Conservation (phyloP, 441 rosid species). For the Erodium texanum region DNA sequence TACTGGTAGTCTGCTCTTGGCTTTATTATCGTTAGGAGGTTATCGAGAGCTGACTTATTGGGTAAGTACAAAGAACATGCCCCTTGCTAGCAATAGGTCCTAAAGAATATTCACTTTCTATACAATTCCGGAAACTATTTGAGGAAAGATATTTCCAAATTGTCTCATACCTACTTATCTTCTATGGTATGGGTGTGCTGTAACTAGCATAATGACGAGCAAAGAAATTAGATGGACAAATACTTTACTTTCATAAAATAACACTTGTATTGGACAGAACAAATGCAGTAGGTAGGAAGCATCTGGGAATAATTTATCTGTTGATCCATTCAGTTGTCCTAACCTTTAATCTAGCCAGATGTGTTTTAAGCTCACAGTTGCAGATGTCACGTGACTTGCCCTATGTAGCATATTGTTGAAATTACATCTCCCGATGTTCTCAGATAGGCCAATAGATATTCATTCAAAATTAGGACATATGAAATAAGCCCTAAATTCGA, state of each 20-base stretch:
- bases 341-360: too few relatives aligned
- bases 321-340: too few relatives aligned
- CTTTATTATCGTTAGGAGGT: neutral
- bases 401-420: neutral
- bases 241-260: too few relatives aligned
- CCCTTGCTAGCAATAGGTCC: neutral
- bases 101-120: neutral
- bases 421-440: neutral
- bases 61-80: neutral
- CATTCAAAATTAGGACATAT: neutral
- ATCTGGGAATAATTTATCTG: too few relatives aligned
- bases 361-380: neutral
- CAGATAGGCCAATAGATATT: neutral
- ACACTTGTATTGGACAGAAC: too few relatives aligned
- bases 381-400: neutral
- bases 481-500: neutral
- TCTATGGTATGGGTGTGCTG: neutral
- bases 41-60: neutral
- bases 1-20: neutral
- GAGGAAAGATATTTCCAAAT: neutral
- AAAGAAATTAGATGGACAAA: too few relatives aligned
- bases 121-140: neutral
- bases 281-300: too few relatives aligned
- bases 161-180: neutral
- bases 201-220: too few relatives aligned